phyloP scores from a whole-genome alignment of 352 stramenopile species.

The Thraustochytrium striatum region DNA sequence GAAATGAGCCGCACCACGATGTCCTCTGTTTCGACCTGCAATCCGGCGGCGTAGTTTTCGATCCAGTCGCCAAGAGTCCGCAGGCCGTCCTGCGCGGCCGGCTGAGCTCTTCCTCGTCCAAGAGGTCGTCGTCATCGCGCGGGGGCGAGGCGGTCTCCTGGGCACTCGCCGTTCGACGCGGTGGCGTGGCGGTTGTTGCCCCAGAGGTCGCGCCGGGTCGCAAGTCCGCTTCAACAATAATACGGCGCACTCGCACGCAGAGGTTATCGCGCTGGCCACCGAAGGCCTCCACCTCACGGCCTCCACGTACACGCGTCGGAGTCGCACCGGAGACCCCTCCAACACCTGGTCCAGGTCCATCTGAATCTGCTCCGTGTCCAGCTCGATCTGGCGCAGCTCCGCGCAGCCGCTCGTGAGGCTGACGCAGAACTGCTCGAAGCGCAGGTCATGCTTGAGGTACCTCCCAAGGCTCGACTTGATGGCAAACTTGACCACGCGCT shows the following conservation, averaged over 20 bases:
- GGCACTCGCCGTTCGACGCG: not conserved
- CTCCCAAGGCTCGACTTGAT: constrained; percentile 23
- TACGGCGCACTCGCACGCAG: not conserved
- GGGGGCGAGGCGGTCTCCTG: not conserved
- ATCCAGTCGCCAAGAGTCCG: constrained; percentile 37
- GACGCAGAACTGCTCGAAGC: constrained; percentile 40
- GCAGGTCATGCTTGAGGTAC: constrained; percentile 35
- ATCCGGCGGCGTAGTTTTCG: constrained; percentile 17
- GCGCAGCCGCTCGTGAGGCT: constrained; percentile 23
- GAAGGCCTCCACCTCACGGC: constrained; percentile 12
- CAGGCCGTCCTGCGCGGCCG: constrained; percentile 13
- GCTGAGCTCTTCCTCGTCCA: constrained; percentile 32
- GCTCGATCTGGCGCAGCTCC: constrained; percentile 26
- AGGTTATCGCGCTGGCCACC: constrained; percentile 23
- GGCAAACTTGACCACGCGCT: constrained; percentile 14
- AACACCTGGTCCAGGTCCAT: not conserved
- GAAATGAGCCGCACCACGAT: not conserved
- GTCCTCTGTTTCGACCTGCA: constrained; percentile 3
- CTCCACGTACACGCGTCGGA: not conserved
- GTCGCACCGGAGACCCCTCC: constrained; percentile 7
- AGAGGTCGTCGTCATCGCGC: constrained; percentile 7
- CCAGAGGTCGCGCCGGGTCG: not conserved
- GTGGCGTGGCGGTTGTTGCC: not conserved
- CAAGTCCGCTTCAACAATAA: not conserved
- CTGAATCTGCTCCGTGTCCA: constrained; percentile 8